Evolutionary conservation across 2,329 filamentous ascomycete species (phyloP), one percentile per base, ranked within the genome.

Genomic region (Monosporascus sp.): DNA sequence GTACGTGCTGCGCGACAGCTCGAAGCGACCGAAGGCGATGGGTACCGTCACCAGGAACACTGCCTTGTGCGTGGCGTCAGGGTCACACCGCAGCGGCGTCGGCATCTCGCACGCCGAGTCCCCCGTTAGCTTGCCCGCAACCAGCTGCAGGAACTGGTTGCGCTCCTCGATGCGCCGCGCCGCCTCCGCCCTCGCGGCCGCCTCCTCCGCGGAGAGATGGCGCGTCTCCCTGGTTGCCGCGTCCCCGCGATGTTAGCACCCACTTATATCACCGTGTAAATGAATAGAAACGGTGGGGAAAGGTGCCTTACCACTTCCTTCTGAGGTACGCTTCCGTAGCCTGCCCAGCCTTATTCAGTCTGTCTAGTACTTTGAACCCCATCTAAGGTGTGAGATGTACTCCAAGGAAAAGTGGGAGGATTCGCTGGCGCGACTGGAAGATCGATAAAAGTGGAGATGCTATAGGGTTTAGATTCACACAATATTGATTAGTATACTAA

Each of bases 1-100:
- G 49, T 67, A 65, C 4, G 60, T 58, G 45, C 52, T 61, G 47
- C 56, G 60, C 31, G 62, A 62, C 31, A 67, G 49, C 38, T 68
- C 59, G 52, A 68, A 63, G 37, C 47, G 55, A 37, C 64, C 64
- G 44, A 65, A 65, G 37, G 61, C 59, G 55, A 67, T 66, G 37
- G 61, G 61, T 41, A 55, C 61, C 37, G 63, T 67, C n/a, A 65
- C 57, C 16, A 67, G 54, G 35, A 68, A 60, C 50, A 66, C 65
- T 14, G 65, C 65, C 46, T 52, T 60, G 26, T 59, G 55, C 35
- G 51, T 27, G 3, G 57, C 51, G 17, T 52, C 52, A 3, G 55
- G 57, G 45, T 61, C 52, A 41, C 56, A 61, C 44, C 51, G 27
- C 20, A 67, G 52, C 17, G 57, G 58, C 11, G 31, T 11, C 9